Conservation (phyloP, 129 eudicot genomes). For the Helianthus tuberosus region DNA sequence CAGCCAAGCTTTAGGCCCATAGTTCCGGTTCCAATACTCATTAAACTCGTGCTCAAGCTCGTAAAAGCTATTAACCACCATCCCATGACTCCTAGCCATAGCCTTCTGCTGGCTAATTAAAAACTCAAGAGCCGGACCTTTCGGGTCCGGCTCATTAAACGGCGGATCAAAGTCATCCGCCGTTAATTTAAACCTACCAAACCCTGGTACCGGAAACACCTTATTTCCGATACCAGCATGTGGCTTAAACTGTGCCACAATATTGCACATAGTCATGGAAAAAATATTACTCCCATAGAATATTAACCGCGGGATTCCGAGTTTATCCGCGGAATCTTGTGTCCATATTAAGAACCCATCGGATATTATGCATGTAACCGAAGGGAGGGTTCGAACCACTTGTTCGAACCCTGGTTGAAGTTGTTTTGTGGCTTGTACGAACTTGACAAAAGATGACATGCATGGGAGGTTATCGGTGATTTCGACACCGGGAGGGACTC, state of each 20-base stretch:
- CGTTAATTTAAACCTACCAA: slow-evolving; percentile 42
- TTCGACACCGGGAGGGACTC: slow-evolving; percentile 46
- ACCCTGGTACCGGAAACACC: slow-evolving; percentile 36
- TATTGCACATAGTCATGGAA: slow-evolving; percentile 38
- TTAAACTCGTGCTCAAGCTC: slow-evolving; percentile 44
- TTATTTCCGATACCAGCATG: slow-evolving; percentile 38
- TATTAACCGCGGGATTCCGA: slow-evolving; percentile 43
- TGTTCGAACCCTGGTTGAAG: slow-evolving; percentile 54
- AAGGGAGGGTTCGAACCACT: slow-evolving; percentile 37
- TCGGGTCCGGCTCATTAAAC: slow-evolving; percentile 29
- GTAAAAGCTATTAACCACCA: slow-evolving; percentile 61
- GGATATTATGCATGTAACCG: slow-evolving; percentile 52
- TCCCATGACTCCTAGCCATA: slow-evolving; percentile 39
- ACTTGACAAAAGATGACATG: slow-evolving; percentile 40
- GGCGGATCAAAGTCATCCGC: slow-evolving; percentile 53
- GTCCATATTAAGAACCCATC: slow-evolving; percentile 71
- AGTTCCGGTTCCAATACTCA: slow-evolving; percentile 45
- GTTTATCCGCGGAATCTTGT: slow-evolving; percentile 48
- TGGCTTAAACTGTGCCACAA: slow-evolving; percentile 34
- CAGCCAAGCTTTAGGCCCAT: slow-evolving; percentile 45
- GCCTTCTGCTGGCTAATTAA: slow-evolving; percentile 22
- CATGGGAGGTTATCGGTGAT: slow-evolving; percentile 48
- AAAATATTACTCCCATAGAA: slow-evolving; percentile 52
- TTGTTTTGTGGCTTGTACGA: slow-evolving; percentile 35
- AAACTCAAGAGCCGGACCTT: slow-evolving; percentile 38